Base-by-base conservation (phyloP, 2,329 filamentous ascomycete species). In the Mycosphaerelloides madeirae region DNA sequence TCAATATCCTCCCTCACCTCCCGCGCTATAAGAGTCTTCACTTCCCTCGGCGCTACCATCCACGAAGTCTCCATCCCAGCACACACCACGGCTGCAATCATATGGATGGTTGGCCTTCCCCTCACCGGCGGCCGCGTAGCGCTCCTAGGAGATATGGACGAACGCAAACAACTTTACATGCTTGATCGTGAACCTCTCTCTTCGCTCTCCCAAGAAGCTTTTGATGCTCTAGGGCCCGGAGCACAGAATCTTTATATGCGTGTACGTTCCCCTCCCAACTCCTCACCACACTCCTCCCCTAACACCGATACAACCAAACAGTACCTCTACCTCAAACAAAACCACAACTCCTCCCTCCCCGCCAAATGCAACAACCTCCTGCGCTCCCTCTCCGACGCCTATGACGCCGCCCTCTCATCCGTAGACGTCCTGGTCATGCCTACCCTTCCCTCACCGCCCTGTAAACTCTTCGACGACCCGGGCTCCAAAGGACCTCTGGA, bases 361-460 rank as follows among this genome's bases (percentile, higher is more conserved):
- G 13, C 31, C 31, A 32, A 14, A n/a, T 13, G 19, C 25, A 6
- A 6, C 25, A 22, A 13, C 14, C 19, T 18, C 16, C 16, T 37
- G 7, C 16, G n/a, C 9, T 20, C 9, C 8, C 8, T 15, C 20
- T 13, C 29, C 19, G 67, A 65, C 5, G 71, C 68, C 5, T 76
- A 76, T 50, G 71, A 75, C 50, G 44, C 46, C 13, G 70, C 64
- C 0, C 54, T 76, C n/a, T 50, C 51, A 6, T 47, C 62, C 1
- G 64, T 69, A 13, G 72, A 76, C 48, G 64, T 75, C 6, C 58
- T 76, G 7, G 50, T 77, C 29, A 70, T 70, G 53, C 73, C 73
- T 1, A 69, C 68, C 13, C 67, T 74, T 0, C 72, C 72, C 6
- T 52, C 44, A 5, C 48, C 50, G 8, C 38, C 54, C 1, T 49